These are phyloP conservation scores for Pythium grandisporangium DNA, from an alignment of 352 stramenopile genomes.

Conservation along the genomic window DNA sequence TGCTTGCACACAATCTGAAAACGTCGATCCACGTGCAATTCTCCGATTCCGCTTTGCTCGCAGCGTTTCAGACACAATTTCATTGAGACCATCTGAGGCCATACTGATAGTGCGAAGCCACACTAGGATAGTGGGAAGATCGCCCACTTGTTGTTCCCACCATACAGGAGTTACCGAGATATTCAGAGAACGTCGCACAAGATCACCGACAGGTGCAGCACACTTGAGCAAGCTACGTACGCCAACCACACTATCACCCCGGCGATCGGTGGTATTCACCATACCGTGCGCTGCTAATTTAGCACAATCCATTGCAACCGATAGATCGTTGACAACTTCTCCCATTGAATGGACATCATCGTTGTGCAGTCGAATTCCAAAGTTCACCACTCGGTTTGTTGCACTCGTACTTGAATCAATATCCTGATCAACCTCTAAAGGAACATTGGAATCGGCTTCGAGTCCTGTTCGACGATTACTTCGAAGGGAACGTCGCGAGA, in stretches of 20 bases:
- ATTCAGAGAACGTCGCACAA: conserved; percentile 61
- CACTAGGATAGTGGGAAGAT: conserved; percentile 39
- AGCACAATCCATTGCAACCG: conserved; percentile 36
- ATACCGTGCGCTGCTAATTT: conserved; percentile 33
- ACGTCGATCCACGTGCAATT: conserved; percentile 19
- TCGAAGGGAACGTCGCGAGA: not conserved
- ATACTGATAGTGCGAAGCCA: conserved; percentile 70
- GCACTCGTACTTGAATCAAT: conserved; percentile 6
- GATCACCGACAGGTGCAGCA: conserved; percentile 25
- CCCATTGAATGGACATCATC: conserved; percentile 74
- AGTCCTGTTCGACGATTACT: not conserved
- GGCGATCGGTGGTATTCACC: conserved; percentile 49
- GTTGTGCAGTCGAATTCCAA: conserved; percentile 74
- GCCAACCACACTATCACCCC: conserved; percentile 40
- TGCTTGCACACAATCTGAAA: conserved; percentile 12
- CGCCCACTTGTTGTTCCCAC: conserved; percentile 60
- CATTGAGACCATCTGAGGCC: conserved; percentile 56
- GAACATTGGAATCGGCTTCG: not conserved
- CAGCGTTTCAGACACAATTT: conserved; percentile 59
- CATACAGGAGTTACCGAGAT: conserved; percentile 55
- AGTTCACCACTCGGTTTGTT: conserved; percentile 12
- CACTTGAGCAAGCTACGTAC: conserved; percentile 40
- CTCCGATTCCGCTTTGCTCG: conserved; percentile 29
- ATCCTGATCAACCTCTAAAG: not conserved
- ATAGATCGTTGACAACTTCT: conserved; percentile 66